phyloP scores from a whole-genome alignment of 164 flowering plant species.

The Magnolia officinalis region DNA sequence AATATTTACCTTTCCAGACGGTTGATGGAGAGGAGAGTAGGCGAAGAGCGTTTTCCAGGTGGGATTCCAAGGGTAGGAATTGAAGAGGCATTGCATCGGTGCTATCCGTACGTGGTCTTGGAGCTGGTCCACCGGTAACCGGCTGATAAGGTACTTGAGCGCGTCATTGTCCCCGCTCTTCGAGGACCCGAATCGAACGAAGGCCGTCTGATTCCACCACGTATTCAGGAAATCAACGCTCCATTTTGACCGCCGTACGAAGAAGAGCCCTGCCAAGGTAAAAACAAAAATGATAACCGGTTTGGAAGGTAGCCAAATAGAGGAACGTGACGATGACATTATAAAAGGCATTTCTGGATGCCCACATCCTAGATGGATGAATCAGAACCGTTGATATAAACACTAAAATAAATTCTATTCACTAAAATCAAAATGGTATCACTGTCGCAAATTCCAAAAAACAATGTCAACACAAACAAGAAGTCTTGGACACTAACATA shows the following conservation, averaged over 20 bases:
- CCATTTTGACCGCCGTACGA: slow-evolving; percentile 15
- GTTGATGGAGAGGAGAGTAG: slow-evolving; percentile 9
- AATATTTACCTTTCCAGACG: slow-evolving; percentile 13
- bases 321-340: too few species aligned
- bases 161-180: slow-evolving; percentile 26
- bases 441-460: too few species aligned
- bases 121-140: slow-evolving; percentile 4
- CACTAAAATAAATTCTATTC: too few species aligned
- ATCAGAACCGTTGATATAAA: too few species aligned
- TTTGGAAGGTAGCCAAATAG: too few species aligned
- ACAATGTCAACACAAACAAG: too few species aligned
- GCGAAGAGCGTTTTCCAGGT: slow-evolving; percentile 16
- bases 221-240: slow-evolving; percentile 19
- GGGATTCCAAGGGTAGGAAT: slow-evolving; percentile 23
- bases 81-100: slow-evolving; percentile 21
- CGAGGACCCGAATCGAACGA: slow-evolving; percentile 14
- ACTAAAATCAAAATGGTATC: too few species aligned
- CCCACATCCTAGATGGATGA: too few species aligned
- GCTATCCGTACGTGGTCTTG: slow-evolving; percentile 14
- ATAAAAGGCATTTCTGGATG: too few species aligned
- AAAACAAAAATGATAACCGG: too few species aligned
- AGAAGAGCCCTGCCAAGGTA: slow-evolving; percentile 8
- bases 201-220: slow-evolving; percentile 23
- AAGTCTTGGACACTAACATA: too few species aligned
- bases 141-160: slow-evolving; percentile 9